Conservation (phyloP, 495 filamentous ascomycete species). For the Penicillium turbatum region DNA sequence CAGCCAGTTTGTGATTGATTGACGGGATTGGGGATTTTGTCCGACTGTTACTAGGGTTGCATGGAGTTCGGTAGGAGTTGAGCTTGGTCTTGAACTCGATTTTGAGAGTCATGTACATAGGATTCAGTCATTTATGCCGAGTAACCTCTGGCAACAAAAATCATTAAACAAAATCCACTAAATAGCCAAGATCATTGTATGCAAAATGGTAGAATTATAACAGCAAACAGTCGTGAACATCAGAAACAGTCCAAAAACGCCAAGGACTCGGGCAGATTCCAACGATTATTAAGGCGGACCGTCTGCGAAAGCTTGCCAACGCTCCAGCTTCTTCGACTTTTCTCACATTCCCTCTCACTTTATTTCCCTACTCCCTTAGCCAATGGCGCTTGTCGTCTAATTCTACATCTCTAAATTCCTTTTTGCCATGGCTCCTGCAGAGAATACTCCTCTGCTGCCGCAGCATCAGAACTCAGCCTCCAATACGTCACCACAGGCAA, state of each 20-base stretch:
- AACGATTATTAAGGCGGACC: slow-evolving; percentile 10
- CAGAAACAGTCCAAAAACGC: slow-evolving; percentile 2
- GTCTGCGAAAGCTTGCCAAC: slow-evolving; percentile 1
- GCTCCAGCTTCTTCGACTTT: slow-evolving; percentile 1
- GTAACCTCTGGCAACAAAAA: not conserved
- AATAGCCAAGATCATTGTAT: not conserved
- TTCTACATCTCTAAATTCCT: slow-evolving; percentile 2
- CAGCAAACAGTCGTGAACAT: not conserved
- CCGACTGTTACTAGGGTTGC: slow-evolving; percentile 4
- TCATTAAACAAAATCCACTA: not conserved
- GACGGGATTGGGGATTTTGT: not conserved
- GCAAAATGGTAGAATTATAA: not conserved
- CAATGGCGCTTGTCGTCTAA: slow-evolving; percentile 19
- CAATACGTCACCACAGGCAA: slow-evolving; percentile 39
- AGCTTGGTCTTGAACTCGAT: slow-evolving; percentile 1
- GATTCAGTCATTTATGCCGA: not conserved
- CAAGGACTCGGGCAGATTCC: not conserved
- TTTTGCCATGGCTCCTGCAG: slow-evolving; percentile 40
- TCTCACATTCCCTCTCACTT: slow-evolving; percentile 1
- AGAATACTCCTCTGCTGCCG: slow-evolving; percentile 47
- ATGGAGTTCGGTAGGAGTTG: slow-evolving; percentile 9
- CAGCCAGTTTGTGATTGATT: slow-evolving; percentile 5
- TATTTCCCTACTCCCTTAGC: slow-evolving; percentile 11
- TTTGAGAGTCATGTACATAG: slow-evolving; percentile 4
- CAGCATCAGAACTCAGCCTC: slow-evolving; percentile 33